Evolutionary conservation across 179 eudicot species (phyloP), one percentile per base, ranked within the genome.

Genomic region (Camellia oleifera): DNA sequence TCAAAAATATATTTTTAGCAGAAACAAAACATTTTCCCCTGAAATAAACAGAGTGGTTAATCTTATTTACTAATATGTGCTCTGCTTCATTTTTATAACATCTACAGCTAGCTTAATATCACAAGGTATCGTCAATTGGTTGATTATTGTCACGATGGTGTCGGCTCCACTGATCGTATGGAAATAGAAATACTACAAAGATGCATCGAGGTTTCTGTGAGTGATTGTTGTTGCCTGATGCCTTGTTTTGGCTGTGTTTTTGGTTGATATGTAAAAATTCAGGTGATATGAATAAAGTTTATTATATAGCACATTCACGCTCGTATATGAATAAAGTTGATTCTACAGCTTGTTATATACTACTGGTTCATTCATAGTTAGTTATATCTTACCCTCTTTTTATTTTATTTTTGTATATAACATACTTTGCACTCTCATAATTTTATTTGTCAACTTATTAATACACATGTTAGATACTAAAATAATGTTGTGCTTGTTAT

Each of bases 141-240:
- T 45, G 78, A 46, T 82, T 44, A 64, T 45, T 5, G 7, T 82
- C 1, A 8, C 40, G 13, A 53, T 64, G 26, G 12, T 62, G 20
- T 77, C 64, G 53, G 50, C 74, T 52, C 67, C 72, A 32, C 1
- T 32, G 12, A 32, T 54, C 46, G 13, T 42, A 66, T 26, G 60
- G 77, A 81, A 72, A 81, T 72, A 26, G 17, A 81, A 48, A 42
- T 13, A 69, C 32, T 26, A 40, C 10, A 48, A 62, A 46, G 17
- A 20, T 32, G 5, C 3, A 32, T 77, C 4, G 26, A 77, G 79
- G 26, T 50, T 48, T 50, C 58, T 15, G 42, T 3, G 9, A n/a
- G 0, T 50, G 5, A 13, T 17, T 50, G 7, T 15, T 48, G 0
- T n/a, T 70, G 54, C 73, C 74, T n/a, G 18, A 46, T 48, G 13